Percentiles rank a stretch among this genome's conserved stretches.
Evolutionary conservation across 192 early-diverging fungal genomes (phyloP).

Genomic region (Pilaira anomala): DNA sequence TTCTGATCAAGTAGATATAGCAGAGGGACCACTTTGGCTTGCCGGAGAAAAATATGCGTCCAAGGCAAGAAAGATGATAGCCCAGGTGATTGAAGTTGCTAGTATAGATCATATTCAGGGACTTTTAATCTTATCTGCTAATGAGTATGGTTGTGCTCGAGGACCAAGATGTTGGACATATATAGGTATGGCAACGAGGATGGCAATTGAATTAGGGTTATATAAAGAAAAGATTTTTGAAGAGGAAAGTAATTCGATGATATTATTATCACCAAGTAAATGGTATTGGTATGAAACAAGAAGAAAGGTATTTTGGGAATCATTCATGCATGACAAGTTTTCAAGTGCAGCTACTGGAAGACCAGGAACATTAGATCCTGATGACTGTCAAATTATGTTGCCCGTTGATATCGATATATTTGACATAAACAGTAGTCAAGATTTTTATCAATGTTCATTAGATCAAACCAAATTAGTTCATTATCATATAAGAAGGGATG

Average conservation of each 20-base stretch:
- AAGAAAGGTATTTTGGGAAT: slow-evolving; percentile 50
- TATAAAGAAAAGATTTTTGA: slow-evolving; percentile 40
- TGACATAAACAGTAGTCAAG: not conserved
- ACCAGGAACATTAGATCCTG: slow-evolving; percentile 45
- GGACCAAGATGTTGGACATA: slow-evolving; percentile 57
- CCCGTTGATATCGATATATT: slow-evolving; percentile 32
- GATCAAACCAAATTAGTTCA: not conserved
- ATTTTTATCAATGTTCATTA: slow-evolving; percentile 1
- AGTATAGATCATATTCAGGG: slow-evolving; percentile 48
- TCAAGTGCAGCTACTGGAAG: slow-evolving; percentile 42
- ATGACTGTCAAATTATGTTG: slow-evolving; percentile 47
- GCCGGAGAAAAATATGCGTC: slow-evolving; percentile 52
- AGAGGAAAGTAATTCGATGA: not conserved
- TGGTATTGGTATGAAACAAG: slow-evolving; percentile 46
- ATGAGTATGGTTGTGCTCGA: slow-evolving; percentile 47
- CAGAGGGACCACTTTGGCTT: slow-evolving; percentile 42
- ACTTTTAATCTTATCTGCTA: slow-evolving; percentile 40
- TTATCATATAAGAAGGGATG: not conserved
- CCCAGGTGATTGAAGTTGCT: slow-evolving; percentile 43
- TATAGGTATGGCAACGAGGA: slow-evolving; percentile 39
- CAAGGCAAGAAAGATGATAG: slow-evolving; percentile 39
- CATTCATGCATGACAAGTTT: slow-evolving; percentile 46
- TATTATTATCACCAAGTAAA: slow-evolving; percentile 30
- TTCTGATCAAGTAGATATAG: slow-evolving; percentile 43
- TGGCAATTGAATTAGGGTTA: slow-evolving; percentile 50